Evolutionary conservation across 768 basidiomycete species (phyloP), one percentile per base, ranked within the genome.

Genomic region (Cubamyces sp.): DNA sequence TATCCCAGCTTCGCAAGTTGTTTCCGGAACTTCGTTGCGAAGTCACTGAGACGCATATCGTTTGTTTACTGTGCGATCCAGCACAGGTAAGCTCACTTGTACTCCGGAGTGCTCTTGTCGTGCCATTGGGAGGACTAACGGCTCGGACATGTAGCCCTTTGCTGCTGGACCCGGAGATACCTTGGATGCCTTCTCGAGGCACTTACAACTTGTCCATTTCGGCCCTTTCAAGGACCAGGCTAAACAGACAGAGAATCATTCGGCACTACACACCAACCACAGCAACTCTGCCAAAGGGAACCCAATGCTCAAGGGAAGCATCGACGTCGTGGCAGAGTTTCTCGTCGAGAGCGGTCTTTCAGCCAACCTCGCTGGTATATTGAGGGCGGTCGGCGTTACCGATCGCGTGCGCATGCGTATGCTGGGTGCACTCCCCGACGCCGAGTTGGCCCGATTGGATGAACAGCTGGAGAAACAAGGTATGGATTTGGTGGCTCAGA

Each of bases 311-410:
- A 11, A 19, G 11, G 28, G 26, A 42, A 3, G 1, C 18, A 11
- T 6, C 3, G 51, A 28, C 26, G 49, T 28, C 3, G 25, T 58
- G 9, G 25, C 34, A 3, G 16, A 41, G 4, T 58, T 58, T 25
- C 57, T 58, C 15, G 39, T 26, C 4, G 48, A 58, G 26, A 48
- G 51, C 15, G 57, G 58, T 12, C 51, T 60, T 5, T 37, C 50
- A 4, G 11, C 50, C 3, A 11, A 41, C 41, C 11, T 53, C 19
- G 34, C 19, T 6, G 43, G 18, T 6, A 26, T 25, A 1, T 51
- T 60, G 12, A 41, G 16, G 12, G 41, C 19, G 1, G 30, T 52
- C 14, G 51, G 58, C 28, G 46, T 60, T 42, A 28, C 30, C 5
- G 43, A 60, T 21, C n/a, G 12, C n/a, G 25, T 7, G 1, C n/a